Evolutionary conservation across 768 basidiomycete species (phyloP), one percentile per base, ranked within the genome.

Genomic region (Termitomyces sp.): DNA sequence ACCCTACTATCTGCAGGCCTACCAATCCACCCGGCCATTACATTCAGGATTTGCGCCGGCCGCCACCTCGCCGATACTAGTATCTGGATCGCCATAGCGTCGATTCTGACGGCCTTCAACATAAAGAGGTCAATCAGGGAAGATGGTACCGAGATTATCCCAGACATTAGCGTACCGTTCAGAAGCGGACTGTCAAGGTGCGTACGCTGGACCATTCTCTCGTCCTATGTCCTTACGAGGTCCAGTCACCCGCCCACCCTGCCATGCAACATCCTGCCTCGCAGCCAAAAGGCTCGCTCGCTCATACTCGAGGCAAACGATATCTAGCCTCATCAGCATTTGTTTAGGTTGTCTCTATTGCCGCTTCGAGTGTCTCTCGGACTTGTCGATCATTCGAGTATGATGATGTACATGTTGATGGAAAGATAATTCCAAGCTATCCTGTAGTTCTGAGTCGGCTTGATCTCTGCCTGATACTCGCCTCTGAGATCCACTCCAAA

Each of bases 51-150:
- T 8, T 79, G 79, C 51, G 74, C 78, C 13, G 82, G 80, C 5
- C 65, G 71, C 20, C 56, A 77, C 48, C 65, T 83, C 46, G 79
- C 75, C 5, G 74, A 78, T 40, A 70, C 72, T 2, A 76, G 73
- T 13, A 10, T 79, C 33, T 74, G 72, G 65, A 58, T 62, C 13
- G 59, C 61, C 14, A 58, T 66, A 0, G 64, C 61, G 1, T 61
- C 32, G 1, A 59, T 69, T 12, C 54, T 71, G 2, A 50, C 66
- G 2, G 60, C 61, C 3, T 76, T 80, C 58, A 57, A 71, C 33
- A 74, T 80, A 33, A 60, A 58, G 7, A 75, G 73, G 61, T 68
- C 73, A 0, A 38, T 68, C 8, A 72, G 75, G 47, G 63, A 53
- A 23, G 58, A 68, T 53, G 75, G 76, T 4, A 58, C 64, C 18